A percentile compares a stretch with the other conserved stretches of the same genome.
phyloP scores from a whole-genome alignment of 305 asterid genomes.

The Fraxinus angustifolia region DNA sequence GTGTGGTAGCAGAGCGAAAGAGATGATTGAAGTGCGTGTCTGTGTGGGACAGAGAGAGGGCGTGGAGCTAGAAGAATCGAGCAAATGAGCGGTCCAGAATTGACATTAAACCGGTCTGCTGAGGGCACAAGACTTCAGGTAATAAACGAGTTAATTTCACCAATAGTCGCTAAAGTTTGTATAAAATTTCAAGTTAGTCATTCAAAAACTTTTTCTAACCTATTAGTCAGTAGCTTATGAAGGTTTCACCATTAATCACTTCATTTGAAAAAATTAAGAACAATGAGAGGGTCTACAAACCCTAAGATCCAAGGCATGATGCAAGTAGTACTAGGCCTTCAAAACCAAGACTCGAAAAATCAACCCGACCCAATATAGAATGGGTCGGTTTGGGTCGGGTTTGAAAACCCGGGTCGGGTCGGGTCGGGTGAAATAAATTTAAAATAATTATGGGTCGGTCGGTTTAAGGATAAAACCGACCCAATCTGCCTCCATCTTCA shows the following conservation, averaged over 20 bases:
- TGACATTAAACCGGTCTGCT: constrained; percentile 8
- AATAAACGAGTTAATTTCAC: neutral
- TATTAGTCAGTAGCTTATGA: neutral
- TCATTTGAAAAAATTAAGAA: neutral
- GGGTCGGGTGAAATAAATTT: too few relatives aligned
- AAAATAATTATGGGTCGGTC: too few relatives aligned
- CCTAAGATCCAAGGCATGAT: neutral
- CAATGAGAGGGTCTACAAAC: neutral
- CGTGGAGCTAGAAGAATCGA: constrained; percentile 21
- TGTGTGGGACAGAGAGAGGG: neutral
- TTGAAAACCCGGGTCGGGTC: too few relatives aligned
- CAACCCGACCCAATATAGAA: too few relatives aligned
- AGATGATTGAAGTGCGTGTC: neutral
- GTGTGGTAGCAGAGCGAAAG: neutral
- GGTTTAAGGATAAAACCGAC: too few relatives aligned
- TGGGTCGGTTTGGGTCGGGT: too few relatives aligned
- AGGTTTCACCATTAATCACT: neutral
- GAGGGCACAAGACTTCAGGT: neutral
- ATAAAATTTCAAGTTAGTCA: neutral
- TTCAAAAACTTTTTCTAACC: neutral
- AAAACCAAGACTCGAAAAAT: too few relatives aligned
- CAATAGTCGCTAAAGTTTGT: neutral
- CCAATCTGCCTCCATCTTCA: too few relatives aligned
- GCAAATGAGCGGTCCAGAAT: constrained; percentile 23
- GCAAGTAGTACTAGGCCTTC: too few relatives aligned